Percentiles rank a stretch among this genome's conserved stretches.
Evolutionary conservation across 2,329 filamentous ascomycete genomes (phyloP).

Genomic region (Xylaria sp.): DNA sequence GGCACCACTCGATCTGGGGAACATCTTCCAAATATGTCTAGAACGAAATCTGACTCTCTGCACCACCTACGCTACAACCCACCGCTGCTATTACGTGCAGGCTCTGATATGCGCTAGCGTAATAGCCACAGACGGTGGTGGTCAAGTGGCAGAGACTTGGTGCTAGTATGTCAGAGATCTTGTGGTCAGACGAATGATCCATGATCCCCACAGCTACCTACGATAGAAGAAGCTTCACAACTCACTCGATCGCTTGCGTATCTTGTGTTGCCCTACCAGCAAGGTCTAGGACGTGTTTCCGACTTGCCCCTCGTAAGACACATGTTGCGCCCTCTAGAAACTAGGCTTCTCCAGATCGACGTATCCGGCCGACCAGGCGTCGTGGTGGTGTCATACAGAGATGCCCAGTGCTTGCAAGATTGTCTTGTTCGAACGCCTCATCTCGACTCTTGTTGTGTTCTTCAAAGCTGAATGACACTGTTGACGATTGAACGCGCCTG

Average conservation of each 20-base stretch:
- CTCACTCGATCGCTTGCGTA: constrained; percentile 32
- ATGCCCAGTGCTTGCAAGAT: constrained; percentile 34
- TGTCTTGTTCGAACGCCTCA: constrained; percentile 31
- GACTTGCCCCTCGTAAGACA: constrained; percentile 43
- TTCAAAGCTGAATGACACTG: constrained; percentile 23
- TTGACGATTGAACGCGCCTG: constrained; percentile 5
- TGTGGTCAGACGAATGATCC: constrained; percentile 41
- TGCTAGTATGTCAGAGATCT: constrained; percentile 33
- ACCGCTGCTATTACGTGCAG: constrained; percentile 26
- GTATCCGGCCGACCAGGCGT: constrained; percentile 47
- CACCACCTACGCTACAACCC: constrained; percentile 3
- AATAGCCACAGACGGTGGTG: constrained; percentile 12
- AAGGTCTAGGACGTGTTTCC: constrained; percentile 45
- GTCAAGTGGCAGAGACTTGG: constrained; percentile 33
- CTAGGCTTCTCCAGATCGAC: constrained; percentile 51
- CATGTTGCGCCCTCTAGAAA: constrained; percentile 43
- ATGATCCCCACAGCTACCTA: constrained; percentile 38
- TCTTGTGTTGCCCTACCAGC: constrained; percentile 38
- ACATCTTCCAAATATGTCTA: constrained; percentile 33
- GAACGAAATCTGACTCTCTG: constrained; percentile 24
- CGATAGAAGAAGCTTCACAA: constrained; percentile 38
- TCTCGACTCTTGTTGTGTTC: constrained; percentile 37
- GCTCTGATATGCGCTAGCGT: constrained; percentile 11
- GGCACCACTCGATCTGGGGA: constrained; percentile 34
- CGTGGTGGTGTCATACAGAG: constrained; percentile 49